phyloP scores from a whole-genome alignment of 257 asterid genomes.

The Solanum etuberosum region DNA sequence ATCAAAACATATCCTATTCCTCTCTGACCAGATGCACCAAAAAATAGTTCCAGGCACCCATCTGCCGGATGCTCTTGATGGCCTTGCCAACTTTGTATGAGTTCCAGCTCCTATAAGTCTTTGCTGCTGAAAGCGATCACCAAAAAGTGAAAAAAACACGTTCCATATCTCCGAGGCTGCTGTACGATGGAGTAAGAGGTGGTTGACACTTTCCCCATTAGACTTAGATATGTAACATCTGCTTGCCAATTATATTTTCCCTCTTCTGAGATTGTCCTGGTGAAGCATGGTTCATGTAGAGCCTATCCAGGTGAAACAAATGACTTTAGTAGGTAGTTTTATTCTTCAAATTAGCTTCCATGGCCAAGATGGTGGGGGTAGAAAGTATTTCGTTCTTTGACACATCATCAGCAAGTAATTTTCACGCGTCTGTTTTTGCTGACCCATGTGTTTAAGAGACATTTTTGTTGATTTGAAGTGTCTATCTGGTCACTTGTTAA shows the following conservation, averaged over 20 bases:
- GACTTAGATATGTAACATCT: not conserved
- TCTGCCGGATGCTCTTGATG: not conserved
- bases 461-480: not conserved
- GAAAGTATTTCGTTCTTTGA: not conserved
- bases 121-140: not conserved
- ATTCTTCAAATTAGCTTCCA: not conserved
- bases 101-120: not conserved
- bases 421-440: not conserved
- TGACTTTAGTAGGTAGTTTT: not conserved
- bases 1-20: not conserved
- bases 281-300: not conserved
- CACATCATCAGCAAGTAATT: not conserved
- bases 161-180: not conserved
- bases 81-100: not conserved
- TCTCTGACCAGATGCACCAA: not conserved
- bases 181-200: not conserved
- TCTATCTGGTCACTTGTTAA: not conserved
- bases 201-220: not conserved
- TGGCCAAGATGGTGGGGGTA: not conserved
- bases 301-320: not conserved
- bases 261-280: not conserved
- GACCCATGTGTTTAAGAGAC: not conserved
- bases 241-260: not conserved
- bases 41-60: not conserved
- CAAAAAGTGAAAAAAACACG: not conserved